Conservation (phyloP, 805 yeast genomes). For the Candida koratica region DNA sequence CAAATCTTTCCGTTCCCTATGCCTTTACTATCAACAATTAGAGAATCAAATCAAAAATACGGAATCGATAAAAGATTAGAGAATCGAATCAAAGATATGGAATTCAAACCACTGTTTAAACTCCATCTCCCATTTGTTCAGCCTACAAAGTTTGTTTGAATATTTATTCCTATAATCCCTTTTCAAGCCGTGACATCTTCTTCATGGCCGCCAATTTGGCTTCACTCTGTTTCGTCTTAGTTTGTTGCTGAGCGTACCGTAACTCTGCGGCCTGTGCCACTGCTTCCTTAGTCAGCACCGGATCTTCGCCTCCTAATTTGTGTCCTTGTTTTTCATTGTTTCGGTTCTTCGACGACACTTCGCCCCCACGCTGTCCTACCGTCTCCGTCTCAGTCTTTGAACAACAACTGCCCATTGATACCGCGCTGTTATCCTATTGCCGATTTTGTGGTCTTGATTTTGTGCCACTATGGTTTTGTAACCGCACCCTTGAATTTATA, state of each 20-base stretch:
- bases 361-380: not conserved
- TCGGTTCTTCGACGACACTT: not conserved
- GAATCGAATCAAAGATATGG: too few species aligned
- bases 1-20: too few species aligned
- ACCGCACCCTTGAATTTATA: too few species aligned
- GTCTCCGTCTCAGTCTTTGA: conserved; percentile 15
- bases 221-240: conserved; percentile 24
- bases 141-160: too few species aligned
- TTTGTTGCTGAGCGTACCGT: conserved; percentile 28
- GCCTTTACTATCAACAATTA: too few species aligned
- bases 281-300: conserved; percentile 23
- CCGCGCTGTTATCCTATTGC: too few species aligned
- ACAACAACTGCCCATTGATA: conserved; percentile 28
- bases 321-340: conserved; percentile 13
- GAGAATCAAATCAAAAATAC: too few species aligned
- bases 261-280: conserved; percentile 41
- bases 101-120: too few species aligned
- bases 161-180: conserved; percentile 27
- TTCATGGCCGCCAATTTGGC: conserved; percentile 29
- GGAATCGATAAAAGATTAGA: too few species aligned
- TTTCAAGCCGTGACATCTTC: conserved; percentile 28
- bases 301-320: conserved; percentile 14
- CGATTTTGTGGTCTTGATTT: too few species aligned
- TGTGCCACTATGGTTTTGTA: too few species aligned
- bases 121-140: too few species aligned